These are phyloP conservation scores for Pleurotus citrinopileatus DNA, from an alignment of 768 basidiomycete species.

Conservation along the genomic window DNA sequence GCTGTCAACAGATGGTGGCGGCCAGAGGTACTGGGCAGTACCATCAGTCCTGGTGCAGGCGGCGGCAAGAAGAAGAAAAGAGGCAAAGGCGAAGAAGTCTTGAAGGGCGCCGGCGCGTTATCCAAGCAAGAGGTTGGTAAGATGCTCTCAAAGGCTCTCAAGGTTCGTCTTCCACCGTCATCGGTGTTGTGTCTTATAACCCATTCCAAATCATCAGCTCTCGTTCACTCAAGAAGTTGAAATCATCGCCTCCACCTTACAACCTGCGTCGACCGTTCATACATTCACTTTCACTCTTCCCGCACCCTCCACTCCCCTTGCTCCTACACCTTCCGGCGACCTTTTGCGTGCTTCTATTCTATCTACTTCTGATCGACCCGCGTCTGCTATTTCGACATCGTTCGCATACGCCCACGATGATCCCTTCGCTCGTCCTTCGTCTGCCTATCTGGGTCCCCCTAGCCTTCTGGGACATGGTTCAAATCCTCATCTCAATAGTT, in stretches of 20 bases:
- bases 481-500: constrained; percentile 24
- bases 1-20: constrained; percentile 90
- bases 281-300: constrained; percentile 88
- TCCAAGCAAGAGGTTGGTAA: constrained; percentile 85
- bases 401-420: constrained; percentile 80
- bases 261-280: constrained; percentile 90
- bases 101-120: constrained; percentile 78
- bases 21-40: constrained; percentile 87
- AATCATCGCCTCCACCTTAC: constrained; percentile 91
- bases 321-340: constrained; percentile 70
- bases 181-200: constrained; percentile 9
- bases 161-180: constrained; percentile 44
- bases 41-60: constrained; percentile 80
- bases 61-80: constrained; percentile 75
- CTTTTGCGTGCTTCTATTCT: constrained; percentile 75
- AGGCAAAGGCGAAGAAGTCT: constrained; percentile 57
- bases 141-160: constrained; percentile 89
- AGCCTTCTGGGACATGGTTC: constrained; percentile 52
- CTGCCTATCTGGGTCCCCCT: constrained; percentile 79
- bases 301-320: constrained; percentile 71
- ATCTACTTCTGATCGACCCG: constrained; percentile 56
- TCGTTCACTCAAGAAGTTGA: constrained; percentile 92
- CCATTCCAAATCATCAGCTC: constrained; percentile 50
- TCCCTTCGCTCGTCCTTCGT: constrained; percentile 76
- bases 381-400: constrained; percentile 55